A percentile compares a stretch with the other conserved stretches of the same genome.
Evolutionary conservation across 139 green algal genomes (phyloP).

Genomic region (Chlorokybus atmophyticus): DNA sequence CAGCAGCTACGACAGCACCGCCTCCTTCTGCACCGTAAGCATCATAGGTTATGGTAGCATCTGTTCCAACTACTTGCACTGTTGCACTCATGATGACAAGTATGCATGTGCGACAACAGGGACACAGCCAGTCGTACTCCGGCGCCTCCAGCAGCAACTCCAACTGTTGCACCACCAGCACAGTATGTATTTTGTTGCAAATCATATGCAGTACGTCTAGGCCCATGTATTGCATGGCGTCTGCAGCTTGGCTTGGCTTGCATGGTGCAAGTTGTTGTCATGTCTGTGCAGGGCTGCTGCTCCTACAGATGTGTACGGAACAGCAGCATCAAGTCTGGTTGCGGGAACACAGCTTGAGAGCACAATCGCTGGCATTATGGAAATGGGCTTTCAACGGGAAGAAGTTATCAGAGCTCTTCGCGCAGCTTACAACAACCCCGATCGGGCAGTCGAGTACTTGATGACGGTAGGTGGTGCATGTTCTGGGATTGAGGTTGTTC

Average conservation of each 20-base stretch:
- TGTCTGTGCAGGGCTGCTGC: not conserved
- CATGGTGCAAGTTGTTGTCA: too few species aligned
- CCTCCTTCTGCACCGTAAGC: too few species aligned
- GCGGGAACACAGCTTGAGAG: constrained; percentile 50
- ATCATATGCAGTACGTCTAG: not conserved
- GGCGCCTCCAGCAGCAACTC: not conserved
- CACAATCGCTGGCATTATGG: constrained; percentile 60
- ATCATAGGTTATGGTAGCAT: too few species aligned
- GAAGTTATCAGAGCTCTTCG: constrained; percentile 57
- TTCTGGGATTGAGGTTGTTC: too few species aligned
- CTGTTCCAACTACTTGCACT: too few species aligned
- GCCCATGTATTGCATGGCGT: too few species aligned
- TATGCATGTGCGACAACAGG: not conserved
- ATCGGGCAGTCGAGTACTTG: constrained; percentile 97
- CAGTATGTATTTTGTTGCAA: not conserved
- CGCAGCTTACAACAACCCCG: constrained; percentile 97
- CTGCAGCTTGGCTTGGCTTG: too few species aligned
- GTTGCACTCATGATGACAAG: too few species aligned
- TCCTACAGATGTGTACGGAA: constrained; percentile 13
- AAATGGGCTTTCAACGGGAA: constrained; percentile 82
- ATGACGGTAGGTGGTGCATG: constrained; percentile 48
- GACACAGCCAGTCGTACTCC: not conserved
- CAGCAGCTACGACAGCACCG: too few species aligned
- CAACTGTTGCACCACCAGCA: too few species aligned
- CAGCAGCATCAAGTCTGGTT: constrained; percentile 52